A percentile compares a stretch with the other conserved stretches of the same genome.
These are phyloP conservation scores for Aspergillus quadricinctus DNA, from an alignment of 2,329 filamentous ascomycete genomes.

Conservation along the genomic window DNA sequence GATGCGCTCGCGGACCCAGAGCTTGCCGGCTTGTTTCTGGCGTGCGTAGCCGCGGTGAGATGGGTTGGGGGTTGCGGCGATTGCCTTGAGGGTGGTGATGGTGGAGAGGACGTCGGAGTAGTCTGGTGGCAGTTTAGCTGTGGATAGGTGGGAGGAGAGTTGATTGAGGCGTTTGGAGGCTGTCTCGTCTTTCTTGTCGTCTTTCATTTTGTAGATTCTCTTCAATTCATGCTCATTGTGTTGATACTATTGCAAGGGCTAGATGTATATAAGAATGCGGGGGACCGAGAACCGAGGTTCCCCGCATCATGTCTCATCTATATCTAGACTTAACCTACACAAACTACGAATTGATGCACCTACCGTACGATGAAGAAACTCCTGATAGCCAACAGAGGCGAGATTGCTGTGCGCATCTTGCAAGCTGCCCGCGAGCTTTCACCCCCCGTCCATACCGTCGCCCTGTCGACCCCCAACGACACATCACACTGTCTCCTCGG, in stretches of 20 bases:
- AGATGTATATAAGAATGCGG: not conserved
- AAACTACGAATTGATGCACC: constrained; percentile 10
- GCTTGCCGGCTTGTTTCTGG: constrained; percentile 60
- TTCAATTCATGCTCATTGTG: not conserved
- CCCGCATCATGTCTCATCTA: not conserved
- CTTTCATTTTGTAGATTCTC: constrained; percentile 7
- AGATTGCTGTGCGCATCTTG: constrained; percentile 60
- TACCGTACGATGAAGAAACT: constrained; percentile 45
- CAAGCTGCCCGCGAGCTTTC: constrained; percentile 56
- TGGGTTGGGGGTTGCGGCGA: constrained; percentile 53
- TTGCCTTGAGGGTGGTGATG: constrained; percentile 47
- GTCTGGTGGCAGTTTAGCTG: constrained; percentile 49
- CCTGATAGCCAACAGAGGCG: constrained; percentile 57
- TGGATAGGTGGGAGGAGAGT: constrained; percentile 43
- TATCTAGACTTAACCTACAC: not conserved
- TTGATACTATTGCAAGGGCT: not conserved
- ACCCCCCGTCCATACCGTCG: constrained; percentile 48
- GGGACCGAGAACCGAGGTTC: not conserved
- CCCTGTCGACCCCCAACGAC: constrained; percentile 54
- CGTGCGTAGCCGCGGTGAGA: constrained; percentile 56
- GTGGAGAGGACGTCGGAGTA: constrained; percentile 60
- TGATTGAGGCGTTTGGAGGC: constrained; percentile 46
- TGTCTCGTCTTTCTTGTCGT: constrained; percentile 9
- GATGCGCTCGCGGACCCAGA: constrained; percentile 62
- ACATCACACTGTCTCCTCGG: constrained; percentile 50